phyloP scores from a whole-genome alignment of 2,329 filamentous ascomycete species.

The Scopulariopsis brevicaulis region DNA sequence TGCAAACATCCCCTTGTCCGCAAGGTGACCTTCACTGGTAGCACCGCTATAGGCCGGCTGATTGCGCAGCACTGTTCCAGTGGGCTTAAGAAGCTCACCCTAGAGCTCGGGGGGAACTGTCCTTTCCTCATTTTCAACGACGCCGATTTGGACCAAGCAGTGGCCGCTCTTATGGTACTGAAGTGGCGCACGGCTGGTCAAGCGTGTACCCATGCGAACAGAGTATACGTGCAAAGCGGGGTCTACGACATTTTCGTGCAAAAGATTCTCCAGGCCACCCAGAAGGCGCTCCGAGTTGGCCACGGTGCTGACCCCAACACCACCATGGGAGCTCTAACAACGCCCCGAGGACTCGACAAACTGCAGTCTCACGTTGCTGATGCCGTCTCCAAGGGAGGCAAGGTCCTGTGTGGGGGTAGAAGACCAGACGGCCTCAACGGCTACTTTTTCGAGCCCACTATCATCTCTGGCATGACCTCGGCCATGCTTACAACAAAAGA shows the following conservation, averaged over 20 bases:
- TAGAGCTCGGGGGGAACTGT: slow-evolving; percentile 63
- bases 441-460: slow-evolving; percentile 23
- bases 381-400: slow-evolving; percentile 38
- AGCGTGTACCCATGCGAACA: slow-evolving; percentile 86
- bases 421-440: slow-evolving; percentile 15
- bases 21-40: slow-evolving; percentile 62
- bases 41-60: slow-evolving; percentile 48
- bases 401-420: neutral
- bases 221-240: slow-evolving; percentile 67
- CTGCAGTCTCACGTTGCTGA: slow-evolving; percentile 42
- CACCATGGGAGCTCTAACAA: slow-evolving; percentile 23
- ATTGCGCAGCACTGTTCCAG: slow-evolving; percentile 49
- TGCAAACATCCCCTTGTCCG: slow-evolving; percentile 15
- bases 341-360: slow-evolving; percentile 19
- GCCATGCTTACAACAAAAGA: slow-evolving; percentile 29
- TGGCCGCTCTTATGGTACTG: slow-evolving; percentile 68
- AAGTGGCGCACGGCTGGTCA: slow-evolving; percentile 75
- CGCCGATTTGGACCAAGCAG: slow-evolving; percentile 62
- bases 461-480: slow-evolving; percentile 21
- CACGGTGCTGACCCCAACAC: slow-evolving; percentile 32
- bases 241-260: slow-evolving; percentile 65
- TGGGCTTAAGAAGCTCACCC: slow-evolving; percentile 53
- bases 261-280: slow-evolving; percentile 11
- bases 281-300: slow-evolving; percentile 24
- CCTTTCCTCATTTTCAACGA: slow-evolving; percentile 56